These are phyloP conservation scores for Lachnellula occidentalis DNA, from an alignment of 2,329 filamentous ascomycete genomes.

Conservation along the genomic window DNA sequence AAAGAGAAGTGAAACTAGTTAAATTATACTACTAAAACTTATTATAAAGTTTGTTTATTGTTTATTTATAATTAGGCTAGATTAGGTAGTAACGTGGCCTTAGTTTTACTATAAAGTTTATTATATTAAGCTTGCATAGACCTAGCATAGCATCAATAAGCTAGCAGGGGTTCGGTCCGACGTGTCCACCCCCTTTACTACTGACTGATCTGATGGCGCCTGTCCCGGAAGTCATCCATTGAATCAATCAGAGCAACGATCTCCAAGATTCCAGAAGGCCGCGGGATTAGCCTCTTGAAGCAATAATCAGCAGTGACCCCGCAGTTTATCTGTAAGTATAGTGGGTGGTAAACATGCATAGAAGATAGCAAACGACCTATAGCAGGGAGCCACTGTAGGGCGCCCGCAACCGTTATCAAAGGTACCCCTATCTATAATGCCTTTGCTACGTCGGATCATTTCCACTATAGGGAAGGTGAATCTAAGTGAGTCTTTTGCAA, in stretches of 20 bases:
- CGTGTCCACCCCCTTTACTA: too few relatives aligned
- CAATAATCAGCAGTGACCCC: not conserved
- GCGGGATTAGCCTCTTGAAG: not conserved
- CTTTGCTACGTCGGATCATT: not conserved
- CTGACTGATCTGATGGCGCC: too few relatives aligned
- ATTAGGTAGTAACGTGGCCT: too few relatives aligned
- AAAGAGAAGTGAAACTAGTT: too few relatives aligned
- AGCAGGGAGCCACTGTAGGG: not conserved
- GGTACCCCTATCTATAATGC: not conserved
- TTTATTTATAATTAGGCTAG: too few relatives aligned
- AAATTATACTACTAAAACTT: too few relatives aligned
- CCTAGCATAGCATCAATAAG: too few relatives aligned
- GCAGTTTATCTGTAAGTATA: not conserved
- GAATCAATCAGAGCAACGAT: not conserved
- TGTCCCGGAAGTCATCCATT: too few relatives aligned
- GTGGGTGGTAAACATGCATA: not conserved
- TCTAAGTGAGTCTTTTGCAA: not conserved
- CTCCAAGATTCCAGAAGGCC: not conserved
- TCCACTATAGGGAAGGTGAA: not conserved
- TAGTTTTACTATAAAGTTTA: too few relatives aligned
- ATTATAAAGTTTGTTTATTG: too few relatives aligned
- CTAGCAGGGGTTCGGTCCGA: too few relatives aligned
- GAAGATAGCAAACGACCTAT: not conserved
- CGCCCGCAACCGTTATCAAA: not conserved
- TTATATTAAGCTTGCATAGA: too few relatives aligned